phyloP scores from a whole-genome alignment of 1,284 basidiomycete genomes.

The Porphyrellus sp. region DNA sequence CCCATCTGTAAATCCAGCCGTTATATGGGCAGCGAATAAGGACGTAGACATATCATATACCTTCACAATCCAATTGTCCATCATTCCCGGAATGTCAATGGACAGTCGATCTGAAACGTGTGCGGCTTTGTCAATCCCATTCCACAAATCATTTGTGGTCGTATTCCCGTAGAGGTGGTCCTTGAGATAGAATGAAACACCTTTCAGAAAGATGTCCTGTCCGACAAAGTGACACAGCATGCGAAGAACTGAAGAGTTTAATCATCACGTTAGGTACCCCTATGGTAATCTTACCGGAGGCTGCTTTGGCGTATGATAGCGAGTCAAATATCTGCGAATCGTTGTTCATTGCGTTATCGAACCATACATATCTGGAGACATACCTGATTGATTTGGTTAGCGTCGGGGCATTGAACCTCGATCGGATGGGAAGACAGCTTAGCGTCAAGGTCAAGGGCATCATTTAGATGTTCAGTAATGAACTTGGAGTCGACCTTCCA shows the following conservation, averaged over 20 bases:
- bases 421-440: conserved; percentile 94
- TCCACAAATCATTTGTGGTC: conserved; percentile 87
- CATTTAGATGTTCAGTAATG: conserved; percentile 57
- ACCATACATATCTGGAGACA: not conserved
- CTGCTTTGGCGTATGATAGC: conserved; percentile 85
- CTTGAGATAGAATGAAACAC: conserved; percentile 91
- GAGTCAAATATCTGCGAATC: conserved; percentile 74
- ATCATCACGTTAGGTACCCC: conserved; percentile 1
- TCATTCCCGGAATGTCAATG: conserved; percentile 77
- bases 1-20: conserved; percentile 53
- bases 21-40: not conserved
- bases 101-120: conserved; percentile 32
- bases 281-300: conserved; percentile 50
- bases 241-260: conserved; percentile 62
- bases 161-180: conserved; percentile 82
- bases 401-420: conserved; percentile 88
- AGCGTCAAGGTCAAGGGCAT: conserved; percentile 80
- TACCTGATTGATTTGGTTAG: conserved; percentile 81
- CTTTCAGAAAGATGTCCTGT: conserved; percentile 84
- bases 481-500: conserved; percentile 74
- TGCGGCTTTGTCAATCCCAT: conserved; percentile 79
- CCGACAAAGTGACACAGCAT: conserved; percentile 92
- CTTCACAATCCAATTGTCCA: conserved; percentile 93
- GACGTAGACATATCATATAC: conserved; percentile 35
- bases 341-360: conserved; percentile 1